These are phyloP conservation scores for Stylosanthes scabra DNA, from an alignment of 331 rosid genomes.

Conservation along the genomic window DNA sequence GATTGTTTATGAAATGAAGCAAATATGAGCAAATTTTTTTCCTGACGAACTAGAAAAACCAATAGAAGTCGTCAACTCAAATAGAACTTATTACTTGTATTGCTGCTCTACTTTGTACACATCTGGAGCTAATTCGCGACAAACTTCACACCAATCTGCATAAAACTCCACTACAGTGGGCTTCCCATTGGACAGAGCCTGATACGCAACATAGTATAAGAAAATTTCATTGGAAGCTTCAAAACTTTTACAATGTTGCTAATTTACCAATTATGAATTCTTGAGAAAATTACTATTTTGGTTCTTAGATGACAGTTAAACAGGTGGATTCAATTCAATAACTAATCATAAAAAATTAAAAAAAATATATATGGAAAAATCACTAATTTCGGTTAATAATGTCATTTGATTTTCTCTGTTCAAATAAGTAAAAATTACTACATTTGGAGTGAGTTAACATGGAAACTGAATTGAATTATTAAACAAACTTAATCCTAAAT, in stretches of 20 bases:
- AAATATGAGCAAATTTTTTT: not conserved
- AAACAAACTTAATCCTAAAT: too few species aligned
- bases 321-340: too few species aligned
- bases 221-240: not conserved
- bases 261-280: not conserved
- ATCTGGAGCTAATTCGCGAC: slow-evolving; percentile 94
- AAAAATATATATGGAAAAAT: too few species aligned
- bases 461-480: too few species aligned
- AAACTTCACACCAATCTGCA: slow-evolving; percentile 99
- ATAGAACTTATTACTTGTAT: slow-evolving; percentile 66
- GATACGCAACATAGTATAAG: slow-evolving; percentile 24
- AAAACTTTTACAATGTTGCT: not conserved
- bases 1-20: not conserved
- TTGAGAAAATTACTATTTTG: not conserved
- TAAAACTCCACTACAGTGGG: slow-evolving; percentile 98
- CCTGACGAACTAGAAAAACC: slow-evolving; percentile 8
- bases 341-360: too few species aligned
- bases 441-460: too few species aligned
- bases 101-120: slow-evolving; percentile 94
- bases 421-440: too few species aligned
- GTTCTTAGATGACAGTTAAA: not conserved
- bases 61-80: not conserved
- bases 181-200: slow-evolving; percentile 97
- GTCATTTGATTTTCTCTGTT: too few species aligned
- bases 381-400: too few species aligned